These are phyloP conservation scores for Globisporangium okanoganense DNA, from an alignment of 352 stramenopile genomes.

Conservation along the genomic window DNA sequence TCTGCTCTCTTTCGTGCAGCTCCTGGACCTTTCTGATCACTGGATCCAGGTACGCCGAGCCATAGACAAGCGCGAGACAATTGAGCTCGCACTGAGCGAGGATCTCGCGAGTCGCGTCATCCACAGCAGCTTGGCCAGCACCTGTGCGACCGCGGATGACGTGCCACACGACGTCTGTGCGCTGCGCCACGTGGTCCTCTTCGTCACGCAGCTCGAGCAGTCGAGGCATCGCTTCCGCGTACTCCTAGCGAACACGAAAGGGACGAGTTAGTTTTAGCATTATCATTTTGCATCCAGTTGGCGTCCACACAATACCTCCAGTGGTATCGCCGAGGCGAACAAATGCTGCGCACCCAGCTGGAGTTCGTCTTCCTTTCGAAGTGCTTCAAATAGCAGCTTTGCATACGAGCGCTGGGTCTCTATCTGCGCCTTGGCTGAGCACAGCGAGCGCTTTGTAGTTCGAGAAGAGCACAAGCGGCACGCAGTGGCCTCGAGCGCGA, in stretches of 20 bases:
- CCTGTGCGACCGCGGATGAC: not conserved
- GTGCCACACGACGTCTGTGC: slow-evolving; percentile 13
- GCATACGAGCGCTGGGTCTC: slow-evolving; percentile 20
- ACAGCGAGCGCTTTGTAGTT: not conserved
- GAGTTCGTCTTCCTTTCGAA: slow-evolving; percentile 19
- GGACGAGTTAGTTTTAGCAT: not conserved
- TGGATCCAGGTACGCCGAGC: not conserved
- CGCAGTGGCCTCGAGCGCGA: slow-evolving; percentile 24
- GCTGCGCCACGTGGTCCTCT: slow-evolving; percentile 22
- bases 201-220: slow-evolving; percentile 29
- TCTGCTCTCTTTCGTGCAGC: not conserved
- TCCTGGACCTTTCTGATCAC: slow-evolving; percentile 1
- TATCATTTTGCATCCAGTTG: not conserved
- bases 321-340: slow-evolving; percentile 19
- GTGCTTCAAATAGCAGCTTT: slow-evolving; percentile 23
- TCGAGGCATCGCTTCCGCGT: slow-evolving; percentile 22
- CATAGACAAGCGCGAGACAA: slow-evolving; percentile 5
- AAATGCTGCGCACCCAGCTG: slow-evolving; percentile 6
- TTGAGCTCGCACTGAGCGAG: slow-evolving; percentile 6
- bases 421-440: not conserved
- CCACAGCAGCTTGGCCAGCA: not conserved
- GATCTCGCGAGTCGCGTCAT: not conserved
- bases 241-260: slow-evolving; percentile 7
- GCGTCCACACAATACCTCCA: slow-evolving; percentile 17
- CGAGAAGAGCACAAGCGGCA: slow-evolving; percentile 3